Conservation (phyloP, 169 alveolate species). For the Plasmodium vivax region DNA sequence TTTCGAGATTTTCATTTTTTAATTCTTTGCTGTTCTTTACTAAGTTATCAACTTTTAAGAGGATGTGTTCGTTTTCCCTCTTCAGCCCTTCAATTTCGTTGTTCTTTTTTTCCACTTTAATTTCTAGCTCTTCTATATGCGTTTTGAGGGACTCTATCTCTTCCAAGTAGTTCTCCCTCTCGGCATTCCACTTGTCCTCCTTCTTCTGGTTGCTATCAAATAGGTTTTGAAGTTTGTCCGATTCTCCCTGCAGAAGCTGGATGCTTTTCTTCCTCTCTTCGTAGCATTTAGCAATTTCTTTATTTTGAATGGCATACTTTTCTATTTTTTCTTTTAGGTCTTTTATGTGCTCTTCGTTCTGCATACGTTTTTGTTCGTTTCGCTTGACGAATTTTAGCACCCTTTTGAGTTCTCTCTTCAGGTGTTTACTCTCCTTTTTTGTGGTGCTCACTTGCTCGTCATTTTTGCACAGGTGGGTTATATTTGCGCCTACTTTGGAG, state of each 20-base stretch:
- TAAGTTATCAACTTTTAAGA: constrained; percentile 51
- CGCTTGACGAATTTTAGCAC: neutral
- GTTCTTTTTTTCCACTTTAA: constrained; percentile 54
- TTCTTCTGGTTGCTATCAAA: constrained; percentile 68
- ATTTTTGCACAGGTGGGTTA: neutral
- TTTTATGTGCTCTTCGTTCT: neutral
- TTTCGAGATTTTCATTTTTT: constrained; percentile 64
- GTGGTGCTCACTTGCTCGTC: neutral
- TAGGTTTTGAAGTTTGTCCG: constrained; percentile 25
- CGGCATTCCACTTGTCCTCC: constrained; percentile 53
- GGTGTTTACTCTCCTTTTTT: neutral
- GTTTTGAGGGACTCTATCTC: constrained; percentile 26
- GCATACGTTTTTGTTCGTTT: neutral
- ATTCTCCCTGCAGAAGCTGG: constrained; percentile 12
- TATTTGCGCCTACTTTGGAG: neutral
- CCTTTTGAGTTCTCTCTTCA: neutral
- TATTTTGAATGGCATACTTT: neutral
- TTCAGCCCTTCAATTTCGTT: constrained; percentile 58
- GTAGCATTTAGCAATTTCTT: constrained; percentile 27
- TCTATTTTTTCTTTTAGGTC: constrained; percentile 30
- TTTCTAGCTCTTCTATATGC: constrained; percentile 49
- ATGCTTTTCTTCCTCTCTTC: constrained; percentile 50
- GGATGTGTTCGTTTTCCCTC: constrained; percentile 68
- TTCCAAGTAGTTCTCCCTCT: constrained; percentile 57
- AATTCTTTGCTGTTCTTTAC: constrained; percentile 63